Percentiles rank a stretch among this genome's conserved stretches.
These are phyloP conservation scores for Solanum etuberosum DNA, from an alignment of 257 asterid species.

Conservation along the genomic window DNA sequence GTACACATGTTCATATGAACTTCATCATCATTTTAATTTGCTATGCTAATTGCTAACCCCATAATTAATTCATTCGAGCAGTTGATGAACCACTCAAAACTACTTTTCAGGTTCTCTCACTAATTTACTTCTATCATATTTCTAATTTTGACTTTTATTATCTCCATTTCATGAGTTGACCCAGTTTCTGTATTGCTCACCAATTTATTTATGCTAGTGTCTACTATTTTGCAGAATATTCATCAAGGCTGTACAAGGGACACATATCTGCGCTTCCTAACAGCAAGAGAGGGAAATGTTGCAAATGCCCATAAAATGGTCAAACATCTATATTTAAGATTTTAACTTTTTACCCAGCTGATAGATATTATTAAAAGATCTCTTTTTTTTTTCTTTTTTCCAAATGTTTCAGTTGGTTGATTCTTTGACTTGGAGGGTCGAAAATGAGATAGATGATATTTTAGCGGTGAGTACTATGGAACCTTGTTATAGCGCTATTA, in stretches of 20 bases:
- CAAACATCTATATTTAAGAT: background rate
- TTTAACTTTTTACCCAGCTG: background rate
- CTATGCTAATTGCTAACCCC: background rate
- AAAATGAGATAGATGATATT: conserved; percentile 59
- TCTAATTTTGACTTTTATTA: background rate
- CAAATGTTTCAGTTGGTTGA: conserved; percentile 47
- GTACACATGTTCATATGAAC: conserved; percentile 5
- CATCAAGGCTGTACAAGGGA: conserved; percentile 65
- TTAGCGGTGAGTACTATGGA: conserved; percentile 35
- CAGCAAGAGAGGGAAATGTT: conserved; percentile 65
- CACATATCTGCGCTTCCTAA: conserved; percentile 45
- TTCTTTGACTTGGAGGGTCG: conserved; percentile 56
- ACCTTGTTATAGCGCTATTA: background rate
- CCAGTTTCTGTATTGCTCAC: background rate
- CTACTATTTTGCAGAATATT: conserved; percentile 33
- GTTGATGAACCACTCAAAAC: conserved; percentile 47
- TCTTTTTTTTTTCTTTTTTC: background rate
- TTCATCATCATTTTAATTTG: background rate
- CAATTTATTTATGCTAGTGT: background rate
- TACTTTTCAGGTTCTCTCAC: conserved; percentile 41
- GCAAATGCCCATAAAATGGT: conserved; percentile 64
- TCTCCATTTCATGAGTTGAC: background rate
- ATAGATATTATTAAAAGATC: background rate
- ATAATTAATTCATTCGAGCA: conserved; percentile 14
- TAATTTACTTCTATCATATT: background rate